Evolutionary conservation across 2,329 filamentous ascomycete genomes (phyloP).

Genomic region (Colletotrichum sp.): DNA sequence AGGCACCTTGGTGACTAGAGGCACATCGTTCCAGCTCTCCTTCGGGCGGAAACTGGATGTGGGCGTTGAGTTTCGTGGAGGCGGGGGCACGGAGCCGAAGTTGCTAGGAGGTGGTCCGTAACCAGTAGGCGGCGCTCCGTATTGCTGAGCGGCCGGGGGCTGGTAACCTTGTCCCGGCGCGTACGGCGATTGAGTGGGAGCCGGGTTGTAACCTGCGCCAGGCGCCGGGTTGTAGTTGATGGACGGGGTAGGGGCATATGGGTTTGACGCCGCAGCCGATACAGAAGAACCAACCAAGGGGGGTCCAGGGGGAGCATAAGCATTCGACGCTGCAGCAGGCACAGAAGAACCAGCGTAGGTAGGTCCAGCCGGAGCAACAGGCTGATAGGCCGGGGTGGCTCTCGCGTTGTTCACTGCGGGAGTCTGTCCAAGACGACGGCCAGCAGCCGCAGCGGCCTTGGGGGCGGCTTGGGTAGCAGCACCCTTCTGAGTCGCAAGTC

Average conservation of each 20-base stretch:
- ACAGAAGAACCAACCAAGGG: slow-evolving; percentile 39
- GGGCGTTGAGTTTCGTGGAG: slow-evolving; percentile 60
- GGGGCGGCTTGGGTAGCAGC: slow-evolving; percentile 27
- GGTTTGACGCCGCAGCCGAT: slow-evolving; percentile 32
- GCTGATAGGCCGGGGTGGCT: slow-evolving; percentile 4
- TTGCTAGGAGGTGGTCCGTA: slow-evolving; percentile 35
- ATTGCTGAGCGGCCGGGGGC: slow-evolving; percentile 44
- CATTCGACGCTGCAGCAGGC: slow-evolving; percentile 1
- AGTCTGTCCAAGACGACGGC: slow-evolving; percentile 24
- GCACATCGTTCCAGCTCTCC: slow-evolving; percentile 93
- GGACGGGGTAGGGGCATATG: slow-evolving; percentile 33
- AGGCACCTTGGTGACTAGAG: slow-evolving; percentile 78
- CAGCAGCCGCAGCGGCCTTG: slow-evolving; percentile 37
- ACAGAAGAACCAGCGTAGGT: not conserved
- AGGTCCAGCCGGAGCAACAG: not conserved
- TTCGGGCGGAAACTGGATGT: slow-evolving; percentile 74
- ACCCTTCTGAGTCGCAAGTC: slow-evolving; percentile 76
- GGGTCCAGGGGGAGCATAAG: slow-evolving; percentile 29
- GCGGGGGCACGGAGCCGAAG: slow-evolving; percentile 39
- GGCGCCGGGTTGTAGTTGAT: slow-evolving; percentile 29
- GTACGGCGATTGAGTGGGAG: slow-evolving; percentile 41
- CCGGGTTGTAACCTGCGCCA: slow-evolving; percentile 23
- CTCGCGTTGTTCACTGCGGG: slow-evolving; percentile 6
- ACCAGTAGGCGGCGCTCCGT: slow-evolving; percentile 36
- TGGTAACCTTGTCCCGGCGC: slow-evolving; percentile 58